These are phyloP conservation scores for Cladophialophora immunda DNA, from an alignment of 2,329 filamentous ascomycete genomes.

Conservation along the genomic window DNA sequence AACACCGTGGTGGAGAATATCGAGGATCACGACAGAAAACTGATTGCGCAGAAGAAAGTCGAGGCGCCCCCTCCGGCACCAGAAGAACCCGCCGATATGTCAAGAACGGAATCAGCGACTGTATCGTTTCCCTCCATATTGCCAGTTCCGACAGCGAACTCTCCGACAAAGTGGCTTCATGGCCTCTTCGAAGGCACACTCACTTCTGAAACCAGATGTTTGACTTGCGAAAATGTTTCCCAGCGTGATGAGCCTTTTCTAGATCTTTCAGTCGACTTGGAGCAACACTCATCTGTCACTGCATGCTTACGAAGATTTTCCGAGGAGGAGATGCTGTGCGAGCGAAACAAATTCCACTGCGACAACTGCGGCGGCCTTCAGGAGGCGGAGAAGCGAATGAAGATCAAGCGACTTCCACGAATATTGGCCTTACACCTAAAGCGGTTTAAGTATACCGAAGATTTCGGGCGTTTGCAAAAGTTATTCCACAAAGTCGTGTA, in stretches of 20 bases:
- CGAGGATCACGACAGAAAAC: conserved; percentile 77
- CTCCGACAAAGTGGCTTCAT: conserved; percentile 89
- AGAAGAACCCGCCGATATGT: conserved; percentile 52
- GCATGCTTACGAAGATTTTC: conserved; percentile 96
- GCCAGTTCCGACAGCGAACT: conserved; percentile 58
- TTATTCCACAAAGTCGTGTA: conserved; percentile 97
- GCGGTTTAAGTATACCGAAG: conserved; percentile 97
- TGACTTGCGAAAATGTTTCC: conserved; percentile 95
- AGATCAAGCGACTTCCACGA: conserved; percentile 92
- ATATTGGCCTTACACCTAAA: conserved; percentile 93
- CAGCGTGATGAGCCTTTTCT: conserved; percentile 95
- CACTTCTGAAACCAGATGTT: conserved; percentile 93
- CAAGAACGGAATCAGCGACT: conserved; percentile 61
- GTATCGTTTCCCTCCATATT: conserved; percentile 48
- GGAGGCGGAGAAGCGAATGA: conserved; percentile 99
- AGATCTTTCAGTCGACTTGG: conserved; percentile 93
- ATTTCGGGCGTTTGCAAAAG: conserved; percentile 91
- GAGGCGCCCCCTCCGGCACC: conserved; percentile 51
- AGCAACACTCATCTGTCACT: conserved; percentile 94
- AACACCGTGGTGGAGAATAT: conserved; percentile 96
- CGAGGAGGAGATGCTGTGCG: conserved; percentile 97
- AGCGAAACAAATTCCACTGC: conserved; percentile 98
- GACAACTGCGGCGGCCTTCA: conserved; percentile 96
- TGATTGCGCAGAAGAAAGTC: conserved; percentile 58
- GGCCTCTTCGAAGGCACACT: conserved; percentile 95